Percentiles rank a stretch among this genome's conserved stretches.
Conservation (phyloP, 805 yeast genomes). For the Kregervanrija fluxuum region DNA sequence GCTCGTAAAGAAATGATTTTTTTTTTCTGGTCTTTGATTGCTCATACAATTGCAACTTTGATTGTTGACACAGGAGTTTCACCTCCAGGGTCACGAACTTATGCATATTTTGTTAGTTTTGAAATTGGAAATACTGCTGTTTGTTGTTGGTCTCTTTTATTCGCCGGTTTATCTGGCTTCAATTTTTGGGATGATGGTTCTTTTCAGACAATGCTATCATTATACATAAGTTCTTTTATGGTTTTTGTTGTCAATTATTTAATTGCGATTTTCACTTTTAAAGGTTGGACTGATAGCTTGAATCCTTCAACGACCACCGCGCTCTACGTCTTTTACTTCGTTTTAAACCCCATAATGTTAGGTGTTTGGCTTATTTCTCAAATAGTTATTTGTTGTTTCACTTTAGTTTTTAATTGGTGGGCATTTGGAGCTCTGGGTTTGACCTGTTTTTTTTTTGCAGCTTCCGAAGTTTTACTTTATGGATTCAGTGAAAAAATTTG, state of each 20-base stretch:
- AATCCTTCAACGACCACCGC: constrained; percentile 51
- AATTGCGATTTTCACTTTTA: constrained; percentile 65
- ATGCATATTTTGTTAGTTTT: constrained; percentile 74
- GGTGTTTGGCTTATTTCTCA: constrained; percentile 61
- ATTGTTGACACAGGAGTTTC: constrained; percentile 89
- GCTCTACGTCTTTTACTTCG: constrained; percentile 61
- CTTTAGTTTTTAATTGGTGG: constrained; percentile 71
- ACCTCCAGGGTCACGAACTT: constrained; percentile 73
- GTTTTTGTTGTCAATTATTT: constrained; percentile 65
- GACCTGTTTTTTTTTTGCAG: constrained; percentile 64
- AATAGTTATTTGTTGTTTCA: constrained; percentile 54
- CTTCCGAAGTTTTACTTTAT: constrained; percentile 74
- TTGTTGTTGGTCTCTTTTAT: constrained; percentile 59
- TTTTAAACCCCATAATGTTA: constrained; percentile 63
- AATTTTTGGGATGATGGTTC: constrained; percentile 97
- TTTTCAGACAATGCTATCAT: constrained; percentile 45
- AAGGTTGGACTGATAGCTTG: constrained; percentile 48
- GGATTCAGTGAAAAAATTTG: constrained; percentile 65
- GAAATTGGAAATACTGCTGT: constrained; percentile 73
- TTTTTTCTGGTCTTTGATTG: constrained; percentile 55
- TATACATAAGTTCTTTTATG: constrained; percentile 43
- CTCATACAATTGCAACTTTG: constrained; percentile 55
- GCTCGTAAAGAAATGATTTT: constrained; percentile 83
- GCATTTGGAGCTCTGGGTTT: constrained; percentile 77
- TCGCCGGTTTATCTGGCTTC: constrained; percentile 75